Conservation (phyloP, 495 filamentous ascomycete species). For the Talaromyces adpressus region DNA sequence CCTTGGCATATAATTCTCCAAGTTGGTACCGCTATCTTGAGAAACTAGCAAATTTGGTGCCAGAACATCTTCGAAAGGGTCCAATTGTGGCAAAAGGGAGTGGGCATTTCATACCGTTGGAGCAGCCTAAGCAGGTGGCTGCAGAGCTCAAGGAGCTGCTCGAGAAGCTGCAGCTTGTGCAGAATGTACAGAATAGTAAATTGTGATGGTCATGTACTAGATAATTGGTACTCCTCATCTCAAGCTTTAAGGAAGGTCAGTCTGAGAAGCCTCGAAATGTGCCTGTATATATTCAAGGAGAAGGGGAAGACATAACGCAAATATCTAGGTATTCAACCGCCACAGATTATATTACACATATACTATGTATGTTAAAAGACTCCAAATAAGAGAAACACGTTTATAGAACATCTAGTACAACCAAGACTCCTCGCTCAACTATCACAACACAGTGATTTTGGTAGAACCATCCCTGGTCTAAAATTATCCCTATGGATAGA, state of each 20-base stretch:
- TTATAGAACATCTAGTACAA: not conserved
- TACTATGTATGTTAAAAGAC: not conserved
- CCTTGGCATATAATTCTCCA: not conserved
- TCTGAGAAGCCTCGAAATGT: not conserved
- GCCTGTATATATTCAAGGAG: not conserved
- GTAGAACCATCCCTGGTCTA: no score
- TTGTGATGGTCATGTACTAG: not conserved
- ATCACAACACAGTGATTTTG: no score
- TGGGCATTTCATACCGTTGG: constrained; percentile 2
- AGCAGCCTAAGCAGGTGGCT: not conserved
- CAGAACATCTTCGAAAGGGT: not conserved
- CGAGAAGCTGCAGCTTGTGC: not conserved
- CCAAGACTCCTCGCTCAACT: not conserved
- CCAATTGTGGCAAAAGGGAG: not conserved
- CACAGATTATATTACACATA: not conserved
- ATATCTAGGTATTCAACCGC: no score
- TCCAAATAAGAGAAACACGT: not conserved
- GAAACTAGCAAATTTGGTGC: not conserved
- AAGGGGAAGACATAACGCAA: no score
- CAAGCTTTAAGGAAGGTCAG: not conserved
- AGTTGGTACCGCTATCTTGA: not conserved
- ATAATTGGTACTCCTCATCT: no score
- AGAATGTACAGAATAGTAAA: not conserved
- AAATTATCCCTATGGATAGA: not conserved
- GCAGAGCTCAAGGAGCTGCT: not conserved